phyloP scores from a whole-genome alignment of 2,329 filamentous ascomycete genomes.

The Aspergillus ruber region DNA sequence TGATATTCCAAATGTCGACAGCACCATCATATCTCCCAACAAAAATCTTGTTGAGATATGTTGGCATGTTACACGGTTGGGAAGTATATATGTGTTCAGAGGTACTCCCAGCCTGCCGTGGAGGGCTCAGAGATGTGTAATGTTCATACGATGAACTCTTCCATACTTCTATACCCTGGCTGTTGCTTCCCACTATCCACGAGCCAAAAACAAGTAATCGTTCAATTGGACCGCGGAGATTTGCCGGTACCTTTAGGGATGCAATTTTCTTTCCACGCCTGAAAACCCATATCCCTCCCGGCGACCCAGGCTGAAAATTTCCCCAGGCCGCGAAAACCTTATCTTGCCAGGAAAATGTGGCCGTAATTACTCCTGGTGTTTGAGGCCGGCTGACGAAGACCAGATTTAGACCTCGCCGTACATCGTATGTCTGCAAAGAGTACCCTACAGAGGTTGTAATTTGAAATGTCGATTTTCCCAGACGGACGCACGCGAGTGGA shows the following conservation, averaged over 20 bases:
- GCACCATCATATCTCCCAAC: slow-evolving; percentile 80
- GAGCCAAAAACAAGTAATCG: slow-evolving; percentile 78
- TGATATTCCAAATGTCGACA: slow-evolving; percentile 96
- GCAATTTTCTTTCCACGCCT: slow-evolving; percentile 80
- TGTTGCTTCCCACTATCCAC: slow-evolving; percentile 79
- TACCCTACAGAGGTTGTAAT: slow-evolving; percentile 91
- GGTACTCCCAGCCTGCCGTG: slow-evolving; percentile 47
- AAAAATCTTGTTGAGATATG: slow-evolving; percentile 92
- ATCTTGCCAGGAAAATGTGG: slow-evolving; percentile 81
- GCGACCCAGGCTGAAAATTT: slow-evolving; percentile 36
- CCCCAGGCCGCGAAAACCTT: slow-evolving; percentile 88
- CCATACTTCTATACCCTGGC: slow-evolving; percentile 79
- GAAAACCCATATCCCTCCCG: slow-evolving; percentile 77
- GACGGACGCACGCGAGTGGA: slow-evolving; percentile 79
- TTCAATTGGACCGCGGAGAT: slow-evolving; percentile 61
- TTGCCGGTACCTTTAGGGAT: slow-evolving; percentile 63
- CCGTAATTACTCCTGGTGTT: slow-evolving; percentile 78
- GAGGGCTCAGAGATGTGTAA: slow-evolving; percentile 70
- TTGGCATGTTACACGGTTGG: slow-evolving; percentile 80
- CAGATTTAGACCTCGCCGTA: slow-evolving; percentile 81
- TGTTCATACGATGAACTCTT: slow-evolving; percentile 76
- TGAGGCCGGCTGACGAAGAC: slow-evolving; percentile 90
- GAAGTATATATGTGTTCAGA: slow-evolving; percentile 66
- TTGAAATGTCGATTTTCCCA: slow-evolving; percentile 93
- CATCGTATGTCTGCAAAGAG: slow-evolving; percentile 90